Conservation (phyloP, 83 land plant genomes). For the Isoetes engelmannii region DNA sequence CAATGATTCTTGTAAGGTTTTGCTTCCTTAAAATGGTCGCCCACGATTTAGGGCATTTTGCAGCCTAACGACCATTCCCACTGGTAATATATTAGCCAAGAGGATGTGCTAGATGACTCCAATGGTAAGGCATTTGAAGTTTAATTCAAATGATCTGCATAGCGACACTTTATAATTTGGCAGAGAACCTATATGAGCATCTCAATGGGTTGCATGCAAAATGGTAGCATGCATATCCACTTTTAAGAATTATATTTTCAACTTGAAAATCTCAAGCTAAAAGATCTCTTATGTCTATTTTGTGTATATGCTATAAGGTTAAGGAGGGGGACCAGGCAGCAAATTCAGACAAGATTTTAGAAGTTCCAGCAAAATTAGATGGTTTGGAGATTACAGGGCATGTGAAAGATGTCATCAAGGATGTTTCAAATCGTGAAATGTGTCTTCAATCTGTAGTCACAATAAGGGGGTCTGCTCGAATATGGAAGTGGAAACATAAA, state of each 20-base stretch:
- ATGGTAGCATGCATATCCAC: too few relatives aligned
- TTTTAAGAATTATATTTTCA: too few relatives aligned
- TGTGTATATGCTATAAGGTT: constrained; percentile 26
- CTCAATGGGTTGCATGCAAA: too few relatives aligned
- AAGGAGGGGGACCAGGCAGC: constrained; percentile 56
- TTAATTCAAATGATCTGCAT: not conserved
- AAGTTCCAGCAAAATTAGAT: constrained; percentile 58
- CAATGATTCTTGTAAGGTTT: not conserved
- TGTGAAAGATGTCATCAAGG: constrained; percentile 35
- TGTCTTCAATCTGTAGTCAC: constrained; percentile 54
- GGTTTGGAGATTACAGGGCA: constrained; percentile 57
- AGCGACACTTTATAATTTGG: not conserved
- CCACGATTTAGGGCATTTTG: not conserved
- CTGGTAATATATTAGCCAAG: not conserved
- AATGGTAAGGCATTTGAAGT: too few relatives aligned
- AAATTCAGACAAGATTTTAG: constrained; percentile 38
- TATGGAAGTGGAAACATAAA: constrained; percentile 56
- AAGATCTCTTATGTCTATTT: not conserved
- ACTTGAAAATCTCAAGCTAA: too few relatives aligned
- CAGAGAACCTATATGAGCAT: not conserved
- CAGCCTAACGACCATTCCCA: not conserved
- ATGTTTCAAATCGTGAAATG: constrained; percentile 70
- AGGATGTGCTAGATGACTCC: too few relatives aligned
- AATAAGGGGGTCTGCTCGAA: constrained; percentile 48
- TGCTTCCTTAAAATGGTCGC: not conserved